Evolutionary conservation across 495 filamentous ascomycete genomes (phyloP), one percentile per base, ranked within the genome.

Genomic region (Penicillium riverlandense): DNA sequence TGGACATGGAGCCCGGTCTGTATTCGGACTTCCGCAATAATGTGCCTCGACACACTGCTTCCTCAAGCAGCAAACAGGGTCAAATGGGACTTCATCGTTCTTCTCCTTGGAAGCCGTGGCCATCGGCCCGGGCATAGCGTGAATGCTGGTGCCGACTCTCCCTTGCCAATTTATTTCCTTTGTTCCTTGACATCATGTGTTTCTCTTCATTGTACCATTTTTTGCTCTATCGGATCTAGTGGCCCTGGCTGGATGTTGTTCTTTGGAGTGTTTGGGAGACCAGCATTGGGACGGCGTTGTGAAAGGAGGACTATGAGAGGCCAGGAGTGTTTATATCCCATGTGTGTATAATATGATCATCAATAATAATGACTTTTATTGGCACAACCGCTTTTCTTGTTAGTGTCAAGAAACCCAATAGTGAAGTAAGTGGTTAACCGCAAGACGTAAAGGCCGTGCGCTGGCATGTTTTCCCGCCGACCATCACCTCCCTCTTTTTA

Each of bases 1-100:
- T 77, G 58, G 72, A 76, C 11, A 49, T 70, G 39, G 62, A 67
- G 11, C 58, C 66, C 5, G 57, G 54, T 5, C 48, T 71, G 1
- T 71, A 67, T 29, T 55, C 53, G 11, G 63, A 66, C 34, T 69
- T 68, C 46, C 58, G 57, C 34, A 48, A 22, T 22, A 22, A 43
- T 28, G 40, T 54, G 12, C 53, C 57, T 41, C 48, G 49, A n/a
- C 10, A 32, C 22, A 22, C 22, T 32, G 35, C 44, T 14, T 45
- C 47, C 6, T 48, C 48, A 29, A 53, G 47, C 38, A 60, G 50
- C 52, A 65, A 59, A 43, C 44, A 55, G 48, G 40, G 55, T 29
- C 59, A 62, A 22, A 53, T 66, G 5, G 53, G 49, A 11, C 38
- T 67, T 9, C 57, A 59, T 16, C 62, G 62, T 7, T 43, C 61